Evolutionary conservation across 495 filamentous ascomycete species (phyloP).

Genomic region (Pseudotulostoma volvatum): DNA sequence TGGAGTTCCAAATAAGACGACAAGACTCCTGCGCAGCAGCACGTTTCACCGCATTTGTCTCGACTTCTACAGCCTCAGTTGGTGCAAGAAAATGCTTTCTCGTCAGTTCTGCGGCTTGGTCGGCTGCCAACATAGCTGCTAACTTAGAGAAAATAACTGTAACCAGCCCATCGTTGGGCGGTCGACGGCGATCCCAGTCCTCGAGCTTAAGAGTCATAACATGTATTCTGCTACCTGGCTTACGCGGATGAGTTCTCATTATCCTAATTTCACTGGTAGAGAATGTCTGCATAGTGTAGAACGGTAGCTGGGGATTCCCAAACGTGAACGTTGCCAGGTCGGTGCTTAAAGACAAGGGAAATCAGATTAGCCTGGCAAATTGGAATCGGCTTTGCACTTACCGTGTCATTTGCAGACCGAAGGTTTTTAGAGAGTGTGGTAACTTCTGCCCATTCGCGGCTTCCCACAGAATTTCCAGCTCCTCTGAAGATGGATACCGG

Average conservation of each 20-base stretch:
- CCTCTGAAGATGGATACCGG: constrained; percentile 26
- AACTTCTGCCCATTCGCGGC: constrained; percentile 37
- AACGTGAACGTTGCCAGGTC: constrained; percentile 23
- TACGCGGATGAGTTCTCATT: constrained; percentile 23
- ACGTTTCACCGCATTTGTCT: constrained; percentile 40
- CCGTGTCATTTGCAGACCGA: constrained; percentile 31
- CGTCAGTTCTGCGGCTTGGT: constrained; percentile 36
- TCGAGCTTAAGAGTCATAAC: constrained; percentile 47
- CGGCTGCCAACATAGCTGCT: constrained; percentile 53
- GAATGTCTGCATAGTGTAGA: constrained; percentile 30
- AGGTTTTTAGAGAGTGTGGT: constrained; percentile 19
- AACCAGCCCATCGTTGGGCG: constrained; percentile 52
- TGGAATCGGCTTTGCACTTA: no score
- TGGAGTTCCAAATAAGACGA: constrained; percentile 51
- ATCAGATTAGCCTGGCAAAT: no score
- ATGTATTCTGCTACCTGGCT: constrained; percentile 21
- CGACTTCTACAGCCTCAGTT: constrained; percentile 29
- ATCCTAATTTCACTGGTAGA: constrained; percentile 25
- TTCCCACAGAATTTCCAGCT: constrained; percentile 35
- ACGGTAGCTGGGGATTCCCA: constrained; percentile 23
- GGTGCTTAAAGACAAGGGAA: constrained; percentile 10
- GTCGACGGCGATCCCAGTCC: constrained; percentile 36
- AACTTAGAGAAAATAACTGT: constrained; percentile 54
- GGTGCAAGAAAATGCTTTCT: constrained; percentile 24
- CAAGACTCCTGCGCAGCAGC: constrained; percentile 58